Percentiles rank a stretch among this genome's conserved stretches.
Evolutionary conservation across 306 rosid genomes (phyloP).

Genomic region (Casuarina equisetifolia): DNA sequence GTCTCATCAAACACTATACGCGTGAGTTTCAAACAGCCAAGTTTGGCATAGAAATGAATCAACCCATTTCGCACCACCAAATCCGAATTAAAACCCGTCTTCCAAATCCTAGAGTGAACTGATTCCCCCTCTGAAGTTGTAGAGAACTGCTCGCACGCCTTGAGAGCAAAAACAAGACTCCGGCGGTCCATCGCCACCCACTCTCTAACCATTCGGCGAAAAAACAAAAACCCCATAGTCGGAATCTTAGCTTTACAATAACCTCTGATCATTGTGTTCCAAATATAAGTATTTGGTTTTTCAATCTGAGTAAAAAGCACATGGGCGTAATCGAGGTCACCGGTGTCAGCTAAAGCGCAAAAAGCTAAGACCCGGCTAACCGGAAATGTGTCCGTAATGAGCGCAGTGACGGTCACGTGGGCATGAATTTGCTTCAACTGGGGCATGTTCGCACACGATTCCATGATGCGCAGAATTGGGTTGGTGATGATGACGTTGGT

Average conservation of each 20-base stretch:
- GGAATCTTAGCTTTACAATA: constrained; percentile 41
- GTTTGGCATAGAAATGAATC: constrained; percentile 44
- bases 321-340: constrained; percentile 52
- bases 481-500: constrained; percentile 43
- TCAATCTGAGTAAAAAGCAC: constrained; percentile 39
- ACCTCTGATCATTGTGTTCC: constrained; percentile 85
- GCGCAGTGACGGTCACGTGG: constrained; percentile 38
- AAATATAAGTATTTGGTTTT: constrained; percentile 66
- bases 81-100: constrained; percentile 54
- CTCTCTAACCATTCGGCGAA: constrained; percentile 39
- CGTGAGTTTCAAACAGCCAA: constrained; percentile 48
- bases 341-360: constrained; percentile 66
- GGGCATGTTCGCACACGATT: constrained; percentile 46
- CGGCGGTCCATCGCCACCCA: constrained; percentile 44
- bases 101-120: constrained; percentile 49
- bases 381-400: constrained; percentile 43
- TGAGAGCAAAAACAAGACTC: constrained; percentile 59
- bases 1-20: constrained; percentile 38
- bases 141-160: constrained; percentile 43
- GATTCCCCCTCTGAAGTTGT: constrained; percentile 32
- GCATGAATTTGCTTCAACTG: constrained; percentile 53
- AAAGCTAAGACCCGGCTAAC: constrained; percentile 67
- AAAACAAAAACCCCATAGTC: constrained; percentile 43
- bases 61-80: constrained; percentile 65
- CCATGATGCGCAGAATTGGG: constrained; percentile 38